Conservation (phyloP, 2,329 filamentous ascomycete genomes). For the Fusarium lateritium region DNA sequence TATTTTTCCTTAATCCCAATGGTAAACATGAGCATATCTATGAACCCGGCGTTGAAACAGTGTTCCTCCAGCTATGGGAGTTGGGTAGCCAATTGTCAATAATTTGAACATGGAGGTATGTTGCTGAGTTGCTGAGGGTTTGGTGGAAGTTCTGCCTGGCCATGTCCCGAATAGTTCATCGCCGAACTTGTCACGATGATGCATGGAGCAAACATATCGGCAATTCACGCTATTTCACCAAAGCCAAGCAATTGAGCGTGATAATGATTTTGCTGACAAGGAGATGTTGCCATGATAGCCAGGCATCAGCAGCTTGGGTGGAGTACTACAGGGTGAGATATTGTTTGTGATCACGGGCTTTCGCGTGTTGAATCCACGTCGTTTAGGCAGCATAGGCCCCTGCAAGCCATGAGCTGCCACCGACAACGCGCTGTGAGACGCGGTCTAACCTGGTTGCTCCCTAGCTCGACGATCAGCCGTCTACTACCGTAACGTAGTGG, state of each 20-base stretch:
- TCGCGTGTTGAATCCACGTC: slow-evolving; percentile 38
- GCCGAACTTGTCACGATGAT: slow-evolving; percentile 17
- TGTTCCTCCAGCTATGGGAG: too few relatives aligned
- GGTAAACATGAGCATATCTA: too few relatives aligned
- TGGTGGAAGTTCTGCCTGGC: slow-evolving; percentile 29
- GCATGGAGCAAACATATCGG: background rate
- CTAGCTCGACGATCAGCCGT: slow-evolving; percentile 17
- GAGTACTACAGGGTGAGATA: background rate
- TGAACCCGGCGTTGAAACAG: too few relatives aligned
- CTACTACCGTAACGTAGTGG: slow-evolving; percentile 18
- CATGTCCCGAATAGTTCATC: slow-evolving; percentile 20
- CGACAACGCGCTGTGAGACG: slow-evolving; percentile 32
- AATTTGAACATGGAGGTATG: too few relatives aligned
- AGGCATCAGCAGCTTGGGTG: slow-evolving; percentile 44
- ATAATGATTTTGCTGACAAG: slow-evolving; percentile 3
- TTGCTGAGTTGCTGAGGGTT: too few relatives aligned
- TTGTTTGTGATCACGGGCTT: slow-evolving; percentile 43
- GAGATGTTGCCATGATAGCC: slow-evolving; percentile 10
- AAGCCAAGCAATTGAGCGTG: slow-evolving; percentile 24
- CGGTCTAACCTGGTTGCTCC: slow-evolving; percentile 22
- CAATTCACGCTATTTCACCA: slow-evolving; percentile 40
- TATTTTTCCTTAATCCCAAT: too few relatives aligned
- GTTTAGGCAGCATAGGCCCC: slow-evolving; percentile 47
- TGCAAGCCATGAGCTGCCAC: slow-evolving; percentile 14
- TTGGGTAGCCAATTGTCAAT: background rate